phyloP scores from a whole-genome alignment of 1,284 basidiomycete genomes.

The Cystobasidiaceae sp. region DNA sequence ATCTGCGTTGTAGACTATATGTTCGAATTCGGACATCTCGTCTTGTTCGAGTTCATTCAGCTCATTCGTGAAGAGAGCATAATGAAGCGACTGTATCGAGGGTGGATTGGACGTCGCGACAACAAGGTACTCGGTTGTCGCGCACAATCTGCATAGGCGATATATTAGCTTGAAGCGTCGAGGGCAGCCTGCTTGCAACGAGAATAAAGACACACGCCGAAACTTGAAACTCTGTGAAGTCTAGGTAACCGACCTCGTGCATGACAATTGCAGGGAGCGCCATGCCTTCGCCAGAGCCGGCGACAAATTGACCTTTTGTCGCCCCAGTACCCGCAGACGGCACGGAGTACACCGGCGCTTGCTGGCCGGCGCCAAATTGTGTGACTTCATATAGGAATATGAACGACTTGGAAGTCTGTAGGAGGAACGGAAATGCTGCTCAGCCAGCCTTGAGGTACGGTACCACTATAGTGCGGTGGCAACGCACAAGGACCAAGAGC shows the following conservation, averaged over 20 bases:
- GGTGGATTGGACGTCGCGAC: conserved; percentile 39
- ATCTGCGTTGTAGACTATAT: background rate
- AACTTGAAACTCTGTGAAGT: conserved; percentile 26
- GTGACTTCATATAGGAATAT: conserved; percentile 16
- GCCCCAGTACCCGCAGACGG: conserved; percentile 21
- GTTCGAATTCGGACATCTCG: conserved; percentile 14
- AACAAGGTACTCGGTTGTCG: conserved; percentile 33
- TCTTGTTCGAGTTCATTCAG: background rate
- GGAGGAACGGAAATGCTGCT: background rate
- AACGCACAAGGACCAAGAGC: conserved; percentile 9
- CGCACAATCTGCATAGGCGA: conserved; percentile 31
- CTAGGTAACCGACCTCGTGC: conserved; percentile 17
- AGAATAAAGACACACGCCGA: conserved; percentile 11
- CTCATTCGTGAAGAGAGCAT: conserved; percentile 16
- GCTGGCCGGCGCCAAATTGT: background rate
- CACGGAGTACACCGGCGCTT: conserved; percentile 12
- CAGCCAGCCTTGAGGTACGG: background rate
- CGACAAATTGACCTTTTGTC: conserved; percentile 24
- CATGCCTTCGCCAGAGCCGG: conserved; percentile 28
- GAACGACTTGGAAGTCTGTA: conserved; percentile 31
- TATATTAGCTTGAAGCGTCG: background rate
- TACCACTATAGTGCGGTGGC: background rate
- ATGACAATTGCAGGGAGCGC: conserved; percentile 23
- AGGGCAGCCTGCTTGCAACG: background rate
- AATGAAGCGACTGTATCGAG: conserved; percentile 37